Evolutionary conservation across 208 protist species (phyloP), one percentile per base, ranked within the genome.

Genomic region (Trichomonas vaginalis): DNA sequence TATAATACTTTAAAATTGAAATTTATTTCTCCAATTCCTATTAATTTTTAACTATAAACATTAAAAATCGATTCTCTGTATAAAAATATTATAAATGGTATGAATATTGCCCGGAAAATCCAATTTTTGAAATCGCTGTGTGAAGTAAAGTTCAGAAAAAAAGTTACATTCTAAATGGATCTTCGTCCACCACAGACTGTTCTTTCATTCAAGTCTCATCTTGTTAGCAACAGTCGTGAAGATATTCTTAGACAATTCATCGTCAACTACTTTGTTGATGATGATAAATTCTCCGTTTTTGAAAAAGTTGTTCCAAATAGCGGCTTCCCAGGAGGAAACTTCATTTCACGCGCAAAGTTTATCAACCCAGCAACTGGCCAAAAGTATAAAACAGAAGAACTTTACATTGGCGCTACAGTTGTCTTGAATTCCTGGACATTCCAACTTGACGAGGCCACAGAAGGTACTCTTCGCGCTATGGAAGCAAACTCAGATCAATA

Each of bases 231-330:
- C 0, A 92, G 51, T 51, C 86, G 86, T 39, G 86, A 92, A 48
- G 86, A 92, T 39, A 45, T 27, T 51, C 42, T 92, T 17, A 42
- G 86, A 14, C 40, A 92, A 45, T 92, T 92, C 45, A 92, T 92
- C 39, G 86, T 92, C 46, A 45, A 42, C 27, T 92, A 42, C 37
- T 92, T 45, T 51, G 45, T 92, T 17, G 86, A 92, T 8, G 86
- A 92, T 39, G 45, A 40, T 10, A 39, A 14, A 39, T 92, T 92
- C n/a, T 45, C n/a, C 15, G 86, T 92, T 35, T 35, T 92, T 3
- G 86, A 92, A 51, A 92, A 92, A 51, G 86, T 92, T 92, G 35
- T 92, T 51, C 86, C 86, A 35, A 92, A 92, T 32, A 48, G 40
- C 0, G 86, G 86, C 23, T 92, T 92, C n/a, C 45, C 86, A 56